A percentile compares a stretch with the other conserved stretches of the same genome.
Conservation (phyloP, 169 alveolate genomes). For the Plasmodium cynomolgi region DNA sequence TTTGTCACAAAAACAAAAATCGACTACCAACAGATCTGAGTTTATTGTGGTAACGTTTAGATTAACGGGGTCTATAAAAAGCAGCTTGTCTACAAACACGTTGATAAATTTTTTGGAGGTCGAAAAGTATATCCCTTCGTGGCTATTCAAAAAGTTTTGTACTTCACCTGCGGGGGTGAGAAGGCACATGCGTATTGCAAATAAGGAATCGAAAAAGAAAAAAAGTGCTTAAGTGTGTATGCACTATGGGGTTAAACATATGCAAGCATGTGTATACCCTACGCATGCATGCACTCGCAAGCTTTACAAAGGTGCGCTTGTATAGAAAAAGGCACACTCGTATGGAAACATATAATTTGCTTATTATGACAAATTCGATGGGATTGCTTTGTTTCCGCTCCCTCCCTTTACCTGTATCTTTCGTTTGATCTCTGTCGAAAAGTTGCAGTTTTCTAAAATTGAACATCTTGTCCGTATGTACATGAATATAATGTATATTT, state of each 20-base stretch:
- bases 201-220: neutral
- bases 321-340: neutral
- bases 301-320: neutral
- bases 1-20: constrained; percentile 52
- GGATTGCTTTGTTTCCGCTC: neutral
- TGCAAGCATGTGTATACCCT: neutral
- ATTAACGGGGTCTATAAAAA: constrained; percentile 41
- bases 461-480: constrained; percentile 36
- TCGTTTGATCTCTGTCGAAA: constrained; percentile 42
- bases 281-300: neutral
- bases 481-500: neutral
- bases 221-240: neutral
- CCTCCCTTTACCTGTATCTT: constrained; percentile 44
- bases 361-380: neutral
- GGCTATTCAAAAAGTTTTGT: constrained; percentile 31
- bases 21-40: constrained; percentile 30
- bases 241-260: neutral
- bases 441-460: constrained; percentile 50
- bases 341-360: neutral
- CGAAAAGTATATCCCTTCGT: constrained; percentile 61
- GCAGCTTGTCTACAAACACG: constrained; percentile 63
- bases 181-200: neutral
- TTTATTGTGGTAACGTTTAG: constrained; percentile 49
- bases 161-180: constrained; percentile 23
- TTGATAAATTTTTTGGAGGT: constrained; percentile 46